phyloP scores from a whole-genome alignment of 108 stramenopile genomes.

The Stephanodiscus minutulus region DNA sequence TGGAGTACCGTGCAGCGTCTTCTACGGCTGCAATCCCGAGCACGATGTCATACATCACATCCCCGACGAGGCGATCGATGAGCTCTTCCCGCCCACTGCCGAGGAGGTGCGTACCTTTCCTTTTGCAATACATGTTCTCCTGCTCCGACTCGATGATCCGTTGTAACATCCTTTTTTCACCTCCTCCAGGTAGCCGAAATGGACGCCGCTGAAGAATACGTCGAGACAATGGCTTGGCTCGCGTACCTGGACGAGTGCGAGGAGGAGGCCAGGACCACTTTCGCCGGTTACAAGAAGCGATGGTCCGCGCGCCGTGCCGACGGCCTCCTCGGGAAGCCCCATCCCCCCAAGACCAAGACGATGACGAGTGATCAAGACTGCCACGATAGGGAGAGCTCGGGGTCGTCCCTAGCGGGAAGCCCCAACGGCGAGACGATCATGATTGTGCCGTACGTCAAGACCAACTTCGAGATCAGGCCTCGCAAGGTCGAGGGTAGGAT shows the following conservation, averaged over 20 bases:
- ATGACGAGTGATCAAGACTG: not conserved
- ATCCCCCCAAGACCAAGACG: conserved; percentile 12
- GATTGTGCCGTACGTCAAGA: conserved; percentile 21
- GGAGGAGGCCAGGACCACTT: conserved; percentile 27
- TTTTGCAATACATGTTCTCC: too few species aligned
- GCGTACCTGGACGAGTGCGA: conserved; percentile 47
- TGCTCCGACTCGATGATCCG: too few species aligned
- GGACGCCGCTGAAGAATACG: conserved; percentile 43
- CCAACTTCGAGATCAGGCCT: conserved; percentile 26
- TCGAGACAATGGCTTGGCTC: conserved; percentile 52
- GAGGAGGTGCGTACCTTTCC: conserved; percentile 17
- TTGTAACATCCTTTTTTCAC: not conserved
- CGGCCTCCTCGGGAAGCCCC: conserved; percentile 40
- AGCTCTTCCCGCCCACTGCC: conserved; percentile 41
- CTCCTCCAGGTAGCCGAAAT: conserved; percentile 38
- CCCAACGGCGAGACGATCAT: conserved; percentile 3
- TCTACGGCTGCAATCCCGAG: conserved; percentile 35
- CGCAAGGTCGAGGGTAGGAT: conserved; percentile 13
- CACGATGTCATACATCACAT: conserved; percentile 46
- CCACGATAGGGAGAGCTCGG: not conserved
- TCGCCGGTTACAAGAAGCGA: conserved; percentile 32
- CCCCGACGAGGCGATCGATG: conserved; percentile 40
- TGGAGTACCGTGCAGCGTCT: conserved; percentile 35
- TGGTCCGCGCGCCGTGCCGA: conserved; percentile 40
- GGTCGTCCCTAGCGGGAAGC: not conserved